Base-by-base conservation (phyloP, 352 stramenopile genomes). In the Blastocystis sp. region DNA sequence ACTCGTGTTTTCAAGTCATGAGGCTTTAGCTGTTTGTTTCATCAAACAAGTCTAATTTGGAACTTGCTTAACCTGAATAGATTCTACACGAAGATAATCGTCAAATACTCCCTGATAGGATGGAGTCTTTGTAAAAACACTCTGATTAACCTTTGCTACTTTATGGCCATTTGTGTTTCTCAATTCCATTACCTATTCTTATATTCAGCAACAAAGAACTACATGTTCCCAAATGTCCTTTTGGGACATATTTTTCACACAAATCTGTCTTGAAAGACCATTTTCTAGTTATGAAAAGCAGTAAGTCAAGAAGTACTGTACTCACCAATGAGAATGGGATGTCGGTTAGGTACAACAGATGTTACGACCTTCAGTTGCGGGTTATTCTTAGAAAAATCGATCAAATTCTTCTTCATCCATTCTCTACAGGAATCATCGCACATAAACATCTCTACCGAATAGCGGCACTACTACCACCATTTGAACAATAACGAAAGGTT, bases 401-500 rank as follows among this genome's bases (percentile, higher is more conserved):
- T 84, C 17, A 84, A 44, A 60, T 84, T 84, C 73, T 84, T 84
- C 73, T 84, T 53, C 73, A 84, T 84, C 73, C 73, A 84, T 37
- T 69, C 51, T 84, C 73, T 84, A 84, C 73, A 44, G 0, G 44
- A 4, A 24, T 66, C 30, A 54, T 13, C 1, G 48, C n/a, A 22
- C 5, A 30, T 1, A 22, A 0, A 11, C 27, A 17, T 19, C 15
- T 5, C 0, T 37, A 84, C 73, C 73, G 64, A 19, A 84, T 84
- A 27, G 73, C 13, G 7, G 73, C 73, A 44, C 73, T 84, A 48
- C 73, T 84, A 37, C 73, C 73, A 53, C 73, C 73, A 69, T 84
- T 84, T 22, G 37, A 68, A 44, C 73, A 84, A 53, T 84, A 84
- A 17, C 73, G 73, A 56, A 84, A 54, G 30, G 53, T 68, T 30